Percentiles rank a stretch among this genome's conserved stretches.
Conservation (phyloP, 352 stramenopile species). For the Globisporangium megalacanthum region DNA sequence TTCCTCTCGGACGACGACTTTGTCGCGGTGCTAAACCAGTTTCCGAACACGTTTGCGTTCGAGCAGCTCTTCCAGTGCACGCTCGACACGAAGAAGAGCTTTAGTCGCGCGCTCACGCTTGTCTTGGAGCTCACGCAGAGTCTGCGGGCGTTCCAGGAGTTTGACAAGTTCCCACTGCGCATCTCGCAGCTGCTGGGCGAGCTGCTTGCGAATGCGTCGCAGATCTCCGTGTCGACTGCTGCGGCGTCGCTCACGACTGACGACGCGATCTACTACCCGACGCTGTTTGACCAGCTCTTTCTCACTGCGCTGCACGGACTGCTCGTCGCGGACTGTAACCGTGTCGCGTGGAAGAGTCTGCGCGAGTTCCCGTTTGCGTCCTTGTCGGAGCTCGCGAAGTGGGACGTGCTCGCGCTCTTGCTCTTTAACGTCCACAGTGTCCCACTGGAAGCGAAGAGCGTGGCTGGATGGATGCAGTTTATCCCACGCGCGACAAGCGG, state of each 20-base stretch:
- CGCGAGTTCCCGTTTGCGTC: slow-evolving; percentile 62
- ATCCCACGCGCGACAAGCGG: slow-evolving; percentile 31
- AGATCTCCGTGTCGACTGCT: slow-evolving; percentile 37
- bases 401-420: slow-evolving; percentile 72
- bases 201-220: slow-evolving; percentile 49
- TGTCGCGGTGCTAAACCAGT: slow-evolving; percentile 78
- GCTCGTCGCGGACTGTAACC: slow-evolving; percentile 67
- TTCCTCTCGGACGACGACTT: slow-evolving; percentile 85
- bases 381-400: slow-evolving; percentile 70
- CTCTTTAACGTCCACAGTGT: slow-evolving; percentile 72
- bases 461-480: slow-evolving; percentile 60
- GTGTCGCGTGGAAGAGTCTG: slow-evolving; percentile 74
- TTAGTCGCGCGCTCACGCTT: slow-evolving; percentile 66
- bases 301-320: slow-evolving; percentile 72
- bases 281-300: slow-evolving; percentile 83
- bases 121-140: slow-evolving; percentile 73
- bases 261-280: slow-evolving; percentile 57
- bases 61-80: slow-evolving; percentile 67
- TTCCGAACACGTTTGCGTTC: slow-evolving; percentile 78
- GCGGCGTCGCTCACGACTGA: slow-evolving; percentile 15
- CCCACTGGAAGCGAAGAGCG: slow-evolving; percentile 49
- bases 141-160: slow-evolving; percentile 69
- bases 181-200: slow-evolving; percentile 68
- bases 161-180: slow-evolving; percentile 69
- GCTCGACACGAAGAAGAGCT: slow-evolving; percentile 72